Evolutionary conservation across 1,284 basidiomycete genomes (phyloP), one percentile per base, ranked within the genome.

Genomic region (Melanopsichium pennsylvanicum): DNA sequence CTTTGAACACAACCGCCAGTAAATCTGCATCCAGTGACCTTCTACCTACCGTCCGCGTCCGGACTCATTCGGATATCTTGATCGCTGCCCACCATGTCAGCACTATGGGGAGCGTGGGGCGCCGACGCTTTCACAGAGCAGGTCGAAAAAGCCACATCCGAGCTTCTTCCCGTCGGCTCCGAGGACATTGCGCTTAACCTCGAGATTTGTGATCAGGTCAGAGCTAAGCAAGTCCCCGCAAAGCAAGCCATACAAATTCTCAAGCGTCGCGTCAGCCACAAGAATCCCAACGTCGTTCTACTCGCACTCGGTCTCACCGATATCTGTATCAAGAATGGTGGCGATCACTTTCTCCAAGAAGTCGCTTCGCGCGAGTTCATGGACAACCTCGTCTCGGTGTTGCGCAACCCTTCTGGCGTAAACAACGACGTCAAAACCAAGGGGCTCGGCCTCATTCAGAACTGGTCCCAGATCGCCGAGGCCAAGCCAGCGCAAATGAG

Each of bases 301-400:
- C 85, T 95, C 52, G 88, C 92, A 13, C 86, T 97, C 19, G 86
- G 88, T 9, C 60, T 97, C 43, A 89, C 91, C 44, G 96, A 98
- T 83, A 86, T 90, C 11, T 96, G 93, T 75, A 87, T 98, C 82
- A 99, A 99, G 88, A 99, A 99, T 77, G 93, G 93, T 10, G 96
- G 96, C 0, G 93, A 97, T 71, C 88, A 88, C 50, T 98, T 99
- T 77, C 84, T 98, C 4, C 60, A 66, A 19, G 60, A 78, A 42
- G 74, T 80, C 4, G 74, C 74, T 3, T 92, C 91, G 12, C 86
- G 90, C 58, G 93, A 96, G 79, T 95, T 97, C 80, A 89, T 95
- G 82, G 94, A 97, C 81, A 92, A 93, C 71, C 86, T 94, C 50
- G 88, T 89, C 36, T 90, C 90, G 16, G 88, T 93, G 52, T 85